Conservation (phyloP, 2,329 filamentous ascomycete genomes). For the Septoria linicola region DNA sequence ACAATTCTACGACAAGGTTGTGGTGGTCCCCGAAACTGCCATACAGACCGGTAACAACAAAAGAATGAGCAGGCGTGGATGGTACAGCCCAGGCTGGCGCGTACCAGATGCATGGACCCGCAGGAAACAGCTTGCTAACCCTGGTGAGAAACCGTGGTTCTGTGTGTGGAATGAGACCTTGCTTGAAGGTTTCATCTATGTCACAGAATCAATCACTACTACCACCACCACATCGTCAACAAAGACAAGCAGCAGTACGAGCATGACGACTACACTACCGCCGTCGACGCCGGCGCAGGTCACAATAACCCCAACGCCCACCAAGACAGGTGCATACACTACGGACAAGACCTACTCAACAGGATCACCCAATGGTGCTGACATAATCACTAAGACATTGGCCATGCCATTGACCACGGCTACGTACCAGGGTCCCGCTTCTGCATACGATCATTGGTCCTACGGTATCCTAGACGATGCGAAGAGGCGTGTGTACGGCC, state of each 20-base stretch:
- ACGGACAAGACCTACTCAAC: slow-evolving; percentile 11
- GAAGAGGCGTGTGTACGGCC: neutral
- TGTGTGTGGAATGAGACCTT: slow-evolving; percentile 69
- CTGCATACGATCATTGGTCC: slow-evolving; percentile 4
- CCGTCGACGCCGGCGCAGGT: slow-evolving; percentile 17
- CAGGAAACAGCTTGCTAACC: slow-evolving; percentile 46
- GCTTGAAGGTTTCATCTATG: slow-evolving; percentile 66
- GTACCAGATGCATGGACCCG: slow-evolving; percentile 25
- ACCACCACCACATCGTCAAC: slow-evolving; percentile 10
- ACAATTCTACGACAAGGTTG: slow-evolving; percentile 62
- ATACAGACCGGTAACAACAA: slow-evolving; percentile 27
- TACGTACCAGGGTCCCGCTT: slow-evolving; percentile 8
- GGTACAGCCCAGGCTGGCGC: slow-evolving; percentile 21
- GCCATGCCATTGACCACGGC: slow-evolving; percentile 3
- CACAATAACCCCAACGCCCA: slow-evolving; percentile 12
- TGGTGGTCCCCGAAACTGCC: slow-evolving; percentile 51
- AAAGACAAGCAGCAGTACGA: slow-evolving; percentile 13
- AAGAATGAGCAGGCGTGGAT: slow-evolving; percentile 26
- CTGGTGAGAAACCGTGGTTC: slow-evolving; percentile 66
- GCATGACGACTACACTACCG: slow-evolving; percentile 13
- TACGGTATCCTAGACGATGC: slow-evolving; percentile 4
- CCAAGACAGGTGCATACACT: neutral
- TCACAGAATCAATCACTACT: slow-evolving; percentile 51
- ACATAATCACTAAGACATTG: slow-evolving; percentile 10
- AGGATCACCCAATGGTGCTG: slow-evolving; percentile 14